A percentile compares a stretch with the other conserved stretches of the same genome.
Evolutionary conservation across 1,284 basidiomycete genomes (phyloP).

Genomic region (Apiotrichum sp.): DNA sequence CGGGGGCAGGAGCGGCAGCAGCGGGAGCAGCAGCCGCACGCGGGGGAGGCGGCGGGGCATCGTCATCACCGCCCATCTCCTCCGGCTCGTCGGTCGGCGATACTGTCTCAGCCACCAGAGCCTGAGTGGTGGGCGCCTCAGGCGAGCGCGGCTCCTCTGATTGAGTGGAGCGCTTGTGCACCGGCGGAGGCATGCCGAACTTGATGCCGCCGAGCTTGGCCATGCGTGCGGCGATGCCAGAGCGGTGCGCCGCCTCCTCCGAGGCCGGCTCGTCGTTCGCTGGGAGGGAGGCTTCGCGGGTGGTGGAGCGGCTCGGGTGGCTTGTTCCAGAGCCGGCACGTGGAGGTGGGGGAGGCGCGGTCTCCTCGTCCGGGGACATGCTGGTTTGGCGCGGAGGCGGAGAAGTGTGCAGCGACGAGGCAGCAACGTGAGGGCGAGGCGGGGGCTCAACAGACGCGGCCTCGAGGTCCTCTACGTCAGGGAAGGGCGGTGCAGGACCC

Average conservation of each 20-base stretch:
- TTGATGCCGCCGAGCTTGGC: conserved; percentile 78
- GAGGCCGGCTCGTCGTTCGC: not conserved
- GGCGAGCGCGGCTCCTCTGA: conserved; percentile 11
- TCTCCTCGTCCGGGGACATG: not conserved
- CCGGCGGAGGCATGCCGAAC: conserved; percentile 56
- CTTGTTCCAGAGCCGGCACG: not conserved
- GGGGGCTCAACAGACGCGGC: conserved; percentile 5
- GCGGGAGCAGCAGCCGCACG: not conserved
- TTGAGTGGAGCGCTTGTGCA: conserved; percentile 17
- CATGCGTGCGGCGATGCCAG: conserved; percentile 80
- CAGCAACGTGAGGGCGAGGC: conserved; percentile 5
- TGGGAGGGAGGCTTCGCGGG: too few species aligned
- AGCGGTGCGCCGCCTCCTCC: conserved; percentile 66
- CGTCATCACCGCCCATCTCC: conserved; percentile 1
- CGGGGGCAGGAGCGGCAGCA: not conserved
- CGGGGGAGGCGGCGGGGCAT: conserved; percentile 1
- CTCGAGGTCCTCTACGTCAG: conserved; percentile 14
- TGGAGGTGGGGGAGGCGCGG: not conserved
- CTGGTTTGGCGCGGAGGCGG: not conserved
- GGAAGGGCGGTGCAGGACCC: conserved; percentile 18
- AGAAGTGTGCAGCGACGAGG: not conserved
- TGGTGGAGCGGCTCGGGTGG: not conserved
- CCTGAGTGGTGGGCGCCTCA: not conserved
- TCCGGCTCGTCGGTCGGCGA: conserved; percentile 11
- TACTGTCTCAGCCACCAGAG: not conserved